Base-by-base conservation (phyloP, 169 alveolate genomes). In the Besnoitia besnoiti region DNA sequence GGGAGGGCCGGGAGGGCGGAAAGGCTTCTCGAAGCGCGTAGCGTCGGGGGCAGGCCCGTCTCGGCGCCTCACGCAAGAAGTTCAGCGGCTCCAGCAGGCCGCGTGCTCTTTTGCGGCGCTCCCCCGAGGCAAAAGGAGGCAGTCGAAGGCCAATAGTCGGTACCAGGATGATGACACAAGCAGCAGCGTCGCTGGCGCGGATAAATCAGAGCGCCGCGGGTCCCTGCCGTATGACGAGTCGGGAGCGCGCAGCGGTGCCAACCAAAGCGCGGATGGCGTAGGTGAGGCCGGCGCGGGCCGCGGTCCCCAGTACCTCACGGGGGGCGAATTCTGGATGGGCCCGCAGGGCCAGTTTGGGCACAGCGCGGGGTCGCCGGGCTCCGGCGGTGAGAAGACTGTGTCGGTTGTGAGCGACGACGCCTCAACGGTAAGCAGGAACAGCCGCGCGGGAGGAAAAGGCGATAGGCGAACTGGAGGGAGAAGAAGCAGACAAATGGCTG, bases 21-120 rank as follows among this genome's bases (percentile, higher is more conserved):
- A 55, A 12, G 49, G 49, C 12, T 39, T 27, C 87, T 42, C 44
- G 40, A 77, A 35, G 61, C 37, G 33, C 24, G 40, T 51, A 4
- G 16, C 61, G 33, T 77, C 59, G 4, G 87, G 87, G 39, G 37
- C 87, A 14, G 55, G 87, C n/a, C 87, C 91, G 21, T 85, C 91
- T n/a, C 91, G 91, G 51, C 91, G 91, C 49, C 61, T 85, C 51
- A 39, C 77, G 30, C 91, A 85, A 80, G 91, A 85, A 47, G n/a
- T 85, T 2, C 76, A 85, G 40, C 46, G 62, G 37, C 80, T 85
- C 30, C 87, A 77, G 77, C 79, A 85, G 91, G 61, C 91, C 2
- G 91, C 91, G 24, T 55, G 91, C 40, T 40, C 40, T 30, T 46
- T 39, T 33, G 80, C 82, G 91, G 77, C 91, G 76, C 91, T 55